A percentile compares a stretch with the other conserved stretches of the same genome.
These are phyloP conservation scores for Calonectria henricotiae DNA, from an alignment of 2,329 filamentous ascomycete genomes.

Conservation along the genomic window DNA sequence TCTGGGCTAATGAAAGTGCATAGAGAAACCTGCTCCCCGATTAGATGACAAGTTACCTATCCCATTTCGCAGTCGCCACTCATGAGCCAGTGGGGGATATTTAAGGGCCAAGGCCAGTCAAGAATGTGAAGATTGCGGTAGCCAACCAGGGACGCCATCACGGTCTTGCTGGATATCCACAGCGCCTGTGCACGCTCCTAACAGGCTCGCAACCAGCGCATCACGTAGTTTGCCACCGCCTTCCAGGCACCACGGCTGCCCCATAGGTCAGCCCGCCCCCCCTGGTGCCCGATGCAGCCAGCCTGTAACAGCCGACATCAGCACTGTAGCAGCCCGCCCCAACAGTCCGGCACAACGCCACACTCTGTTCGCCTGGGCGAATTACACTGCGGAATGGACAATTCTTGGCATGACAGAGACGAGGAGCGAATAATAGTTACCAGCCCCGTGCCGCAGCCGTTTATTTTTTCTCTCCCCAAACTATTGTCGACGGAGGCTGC, in stretches of 20 bases:
- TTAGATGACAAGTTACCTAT: constrained; percentile 33
- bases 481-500: constrained; percentile 16
- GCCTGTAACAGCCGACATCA: constrained; percentile 24
- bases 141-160: constrained; percentile 29
- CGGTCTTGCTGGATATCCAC: constrained; percentile 1
- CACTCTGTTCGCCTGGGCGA: constrained; percentile 27
- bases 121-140: constrained; percentile 20
- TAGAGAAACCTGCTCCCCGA: not conserved
- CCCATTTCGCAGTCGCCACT: constrained; percentile 15
- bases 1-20: constrained; percentile 1
- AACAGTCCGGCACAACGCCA: constrained; percentile 32
- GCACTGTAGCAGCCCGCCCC: constrained; percentile 18
- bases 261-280: constrained; percentile 29
- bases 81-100: not conserved
- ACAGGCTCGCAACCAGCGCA: constrained; percentile 8
- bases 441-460: not conserved
- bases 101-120: constrained; percentile 10
- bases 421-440: constrained; percentile 2
- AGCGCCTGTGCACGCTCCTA: constrained; percentile 30
- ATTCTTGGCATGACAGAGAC: constrained; percentile 10
- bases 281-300: constrained; percentile 28
- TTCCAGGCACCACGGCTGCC: constrained; percentile 28
- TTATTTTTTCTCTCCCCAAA: not conserved
- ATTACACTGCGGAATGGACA: constrained; percentile 16
- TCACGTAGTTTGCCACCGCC: constrained; percentile 6